phyloP scores from a whole-genome alignment of 2,329 filamentous ascomycete species.

The Colletotrichum tamarilloi region DNA sequence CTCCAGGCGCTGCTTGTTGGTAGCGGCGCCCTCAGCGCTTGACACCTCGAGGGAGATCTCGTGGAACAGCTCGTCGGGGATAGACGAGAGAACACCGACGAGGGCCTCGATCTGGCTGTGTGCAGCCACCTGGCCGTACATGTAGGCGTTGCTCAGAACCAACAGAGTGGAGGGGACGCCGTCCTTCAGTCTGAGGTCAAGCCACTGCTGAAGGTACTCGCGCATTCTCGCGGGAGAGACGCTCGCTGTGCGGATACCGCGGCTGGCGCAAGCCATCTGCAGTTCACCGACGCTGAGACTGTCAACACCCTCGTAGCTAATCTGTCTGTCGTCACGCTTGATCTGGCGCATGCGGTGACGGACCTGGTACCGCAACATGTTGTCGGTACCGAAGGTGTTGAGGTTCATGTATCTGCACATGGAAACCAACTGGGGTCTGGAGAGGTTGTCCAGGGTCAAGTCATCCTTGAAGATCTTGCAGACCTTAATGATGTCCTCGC shows the following conservation, averaged over 20 bases:
- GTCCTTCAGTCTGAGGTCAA: slow-evolving; percentile 91
- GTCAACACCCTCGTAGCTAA: slow-evolving; percentile 92
- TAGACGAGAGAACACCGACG: slow-evolving; percentile 90
- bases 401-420: slow-evolving; percentile 99
- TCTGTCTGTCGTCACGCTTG: slow-evolving; percentile 96
- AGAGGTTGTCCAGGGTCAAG: slow-evolving; percentile 95
- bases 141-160: slow-evolving; percentile 96
- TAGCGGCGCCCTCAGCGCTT: slow-evolving; percentile 94
- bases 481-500: slow-evolving; percentile 95
- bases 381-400: slow-evolving; percentile 95
- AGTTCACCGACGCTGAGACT: slow-evolving; percentile 93
- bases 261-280: slow-evolving; percentile 90
- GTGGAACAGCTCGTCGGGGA: slow-evolving; percentile 98
- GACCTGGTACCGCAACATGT: slow-evolving; percentile 97
- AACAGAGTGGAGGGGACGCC: slow-evolving; percentile 96
- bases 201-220: slow-evolving; percentile 92
- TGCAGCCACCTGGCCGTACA: slow-evolving; percentile 93
- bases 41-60: slow-evolving; percentile 99
- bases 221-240: slow-evolving; percentile 89
- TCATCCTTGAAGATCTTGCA: slow-evolving; percentile 99
- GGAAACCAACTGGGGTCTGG: slow-evolving; percentile 91
- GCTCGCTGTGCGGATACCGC: slow-evolving; percentile 92
- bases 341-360: slow-evolving; percentile 99
- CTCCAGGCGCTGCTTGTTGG: slow-evolving; percentile 98
- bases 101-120: slow-evolving; percentile 92